Conservation (phyloP, 148 eudicot species). For the Salicornia ramosissima region DNA sequence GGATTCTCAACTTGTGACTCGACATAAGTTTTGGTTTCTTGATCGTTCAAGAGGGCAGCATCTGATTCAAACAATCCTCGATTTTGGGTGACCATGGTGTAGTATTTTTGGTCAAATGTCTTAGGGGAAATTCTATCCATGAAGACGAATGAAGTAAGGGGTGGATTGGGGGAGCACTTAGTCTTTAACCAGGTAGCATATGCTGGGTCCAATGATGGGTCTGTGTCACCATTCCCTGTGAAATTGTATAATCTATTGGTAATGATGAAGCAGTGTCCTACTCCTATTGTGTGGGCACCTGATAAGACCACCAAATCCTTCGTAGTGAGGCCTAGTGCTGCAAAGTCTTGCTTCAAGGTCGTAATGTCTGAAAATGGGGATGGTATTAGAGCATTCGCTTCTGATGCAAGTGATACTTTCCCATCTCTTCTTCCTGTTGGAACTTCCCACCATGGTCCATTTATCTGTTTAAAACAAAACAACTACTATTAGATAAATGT, state of each 20-base stretch:
- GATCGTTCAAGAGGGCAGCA: constrained; percentile 44
- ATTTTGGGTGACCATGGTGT: constrained; percentile 35
- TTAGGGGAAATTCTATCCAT: constrained; percentile 45
- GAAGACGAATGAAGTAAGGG: constrained; percentile 22
- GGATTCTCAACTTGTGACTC: constrained; percentile 18
- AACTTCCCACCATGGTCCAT: constrained; percentile 50
- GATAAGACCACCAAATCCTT: constrained; percentile 54
- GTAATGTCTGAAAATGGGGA: constrained; percentile 32
- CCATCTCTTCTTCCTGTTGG: constrained; percentile 50
- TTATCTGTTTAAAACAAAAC: constrained; percentile 19
- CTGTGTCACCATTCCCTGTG: constrained; percentile 56
- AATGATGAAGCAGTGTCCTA: constrained; percentile 43
- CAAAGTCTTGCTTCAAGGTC: constrained; percentile 31
- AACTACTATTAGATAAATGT: too few species aligned
- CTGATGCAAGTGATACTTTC: constrained; percentile 27
- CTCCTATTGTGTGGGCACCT: too few species aligned
- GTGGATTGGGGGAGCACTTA: constrained; percentile 25
- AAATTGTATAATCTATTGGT: constrained; percentile 49
- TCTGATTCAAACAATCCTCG: constrained; percentile 55
- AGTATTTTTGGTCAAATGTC: constrained; percentile 46
- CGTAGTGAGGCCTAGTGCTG: constrained; percentile 27
- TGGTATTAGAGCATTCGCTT: constrained; percentile 35
- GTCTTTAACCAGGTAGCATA: constrained; percentile 32
- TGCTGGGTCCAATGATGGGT: constrained; percentile 39
- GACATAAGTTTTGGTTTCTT: constrained; percentile 32